These are phyloP conservation scores for Lenzites betulinus DNA, from an alignment of 768 basidiomycete genomes.

Conservation along the genomic window DNA sequence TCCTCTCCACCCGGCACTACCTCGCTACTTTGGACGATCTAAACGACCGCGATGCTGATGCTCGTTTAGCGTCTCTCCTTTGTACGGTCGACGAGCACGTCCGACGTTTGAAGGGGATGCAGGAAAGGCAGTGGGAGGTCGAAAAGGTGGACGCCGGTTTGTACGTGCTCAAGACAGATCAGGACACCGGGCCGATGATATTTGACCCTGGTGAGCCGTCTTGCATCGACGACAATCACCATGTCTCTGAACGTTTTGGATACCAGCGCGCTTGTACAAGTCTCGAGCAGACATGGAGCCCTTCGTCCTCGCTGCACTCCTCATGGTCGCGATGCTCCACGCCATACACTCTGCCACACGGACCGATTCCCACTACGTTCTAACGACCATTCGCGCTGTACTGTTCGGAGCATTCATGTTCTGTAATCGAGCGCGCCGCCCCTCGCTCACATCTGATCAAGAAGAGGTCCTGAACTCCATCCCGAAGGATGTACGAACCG, in stretches of 20 bases:
- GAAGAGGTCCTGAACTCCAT: neutral
- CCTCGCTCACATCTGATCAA: neutral
- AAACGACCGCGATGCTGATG: neutral
- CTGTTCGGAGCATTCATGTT: neutral
- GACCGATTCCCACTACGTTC: neutral
- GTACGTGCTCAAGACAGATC: neutral
- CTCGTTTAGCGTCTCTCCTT: neutral
- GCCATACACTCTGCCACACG: neutral
- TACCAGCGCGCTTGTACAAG: neutral
- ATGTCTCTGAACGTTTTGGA: too few relatives aligned
- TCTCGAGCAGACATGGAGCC: neutral
- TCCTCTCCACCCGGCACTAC: neutral
- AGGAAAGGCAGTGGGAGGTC: neutral
- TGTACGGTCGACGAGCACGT: neutral
- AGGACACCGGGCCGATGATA: neutral
- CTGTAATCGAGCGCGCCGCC: neutral
- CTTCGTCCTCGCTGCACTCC: neutral
- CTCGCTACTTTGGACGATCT: neutral
- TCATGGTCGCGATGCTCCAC: neutral
- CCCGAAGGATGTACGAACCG: neutral
- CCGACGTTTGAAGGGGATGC: neutral
- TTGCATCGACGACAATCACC: too few relatives aligned
- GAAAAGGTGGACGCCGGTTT: neutral
- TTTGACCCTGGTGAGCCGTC: neutral
- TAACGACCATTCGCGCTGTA: neutral